Evolutionary conservation across 306 rosid species (phyloP).

Genomic region (Myrica gale): DNA sequence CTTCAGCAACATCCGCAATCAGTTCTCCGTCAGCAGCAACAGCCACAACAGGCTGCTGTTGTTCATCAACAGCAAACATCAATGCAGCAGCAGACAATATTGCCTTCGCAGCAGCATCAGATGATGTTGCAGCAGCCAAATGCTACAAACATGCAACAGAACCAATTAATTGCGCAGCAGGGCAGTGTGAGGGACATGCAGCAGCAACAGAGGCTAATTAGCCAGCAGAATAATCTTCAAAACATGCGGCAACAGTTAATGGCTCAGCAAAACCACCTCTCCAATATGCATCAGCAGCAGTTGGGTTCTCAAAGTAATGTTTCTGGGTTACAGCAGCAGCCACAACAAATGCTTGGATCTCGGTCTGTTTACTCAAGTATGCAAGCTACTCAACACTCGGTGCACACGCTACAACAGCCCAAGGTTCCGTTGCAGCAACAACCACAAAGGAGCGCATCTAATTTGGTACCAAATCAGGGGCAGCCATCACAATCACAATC

Average conservation of each 20-base stretch:
- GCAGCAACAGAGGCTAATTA: slow-evolving; percentile 62
- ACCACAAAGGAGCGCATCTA: slow-evolving; percentile 54
- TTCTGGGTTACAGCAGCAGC: slow-evolving; percentile 67
- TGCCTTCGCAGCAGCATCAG: slow-evolving; percentile 64
- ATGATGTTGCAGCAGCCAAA: slow-evolving; percentile 65
- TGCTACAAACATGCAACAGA: slow-evolving; percentile 62
- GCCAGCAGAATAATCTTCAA: slow-evolving; percentile 71
- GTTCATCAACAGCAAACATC: slow-evolving; percentile 68
- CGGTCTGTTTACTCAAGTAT: slow-evolving; percentile 69
- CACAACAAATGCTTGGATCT: slow-evolving; percentile 52
- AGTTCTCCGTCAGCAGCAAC: slow-evolving; percentile 78
- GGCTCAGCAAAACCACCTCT: slow-evolving; percentile 65
- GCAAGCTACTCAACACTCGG: slow-evolving; percentile 70
- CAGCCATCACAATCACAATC: slow-evolving; percentile 53
- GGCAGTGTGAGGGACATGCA: slow-evolving; percentile 65
- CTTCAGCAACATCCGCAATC: slow-evolving; percentile 80
- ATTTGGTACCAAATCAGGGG: slow-evolving; percentile 56
- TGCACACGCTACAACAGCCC: slow-evolving; percentile 68
- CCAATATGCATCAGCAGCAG: slow-evolving; percentile 80
- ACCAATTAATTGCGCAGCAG: slow-evolving; percentile 63
- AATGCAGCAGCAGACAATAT: slow-evolving; percentile 53
- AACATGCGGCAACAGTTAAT: slow-evolving; percentile 65
- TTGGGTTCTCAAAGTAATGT: slow-evolving; percentile 61
- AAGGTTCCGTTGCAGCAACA: slow-evolving; percentile 68
- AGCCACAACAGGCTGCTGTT: slow-evolving; percentile 61